Evolutionary conservation across 805 yeast genomes (phyloP).

Genomic region (Ogataea degrootiae): DNA sequence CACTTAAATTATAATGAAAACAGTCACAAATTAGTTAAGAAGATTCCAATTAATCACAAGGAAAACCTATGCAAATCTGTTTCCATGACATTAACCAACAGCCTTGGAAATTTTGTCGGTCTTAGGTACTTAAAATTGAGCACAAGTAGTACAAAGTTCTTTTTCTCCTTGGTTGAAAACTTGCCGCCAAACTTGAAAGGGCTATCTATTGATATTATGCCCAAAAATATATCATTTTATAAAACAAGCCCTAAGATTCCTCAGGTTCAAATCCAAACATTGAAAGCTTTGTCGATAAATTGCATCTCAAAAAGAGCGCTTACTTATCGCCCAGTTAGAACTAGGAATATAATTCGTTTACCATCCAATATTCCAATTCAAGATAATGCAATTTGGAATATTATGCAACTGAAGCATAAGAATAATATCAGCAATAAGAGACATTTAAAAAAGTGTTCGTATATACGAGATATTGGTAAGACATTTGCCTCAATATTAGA

Average conservation of each 20-base stretch:
- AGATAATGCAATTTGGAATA: not conserved
- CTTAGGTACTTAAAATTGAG: constrained; percentile 15
- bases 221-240: constrained; percentile 4
- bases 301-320: not conserved
- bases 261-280: not conserved
- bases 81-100: not conserved
- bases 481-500: constrained; percentile 13
- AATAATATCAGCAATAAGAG: no score
- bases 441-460: not conserved
- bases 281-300: not conserved
- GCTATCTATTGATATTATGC: constrained; percentile 2
- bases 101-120: not conserved
- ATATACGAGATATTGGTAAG: constrained; percentile 4
- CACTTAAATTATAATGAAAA: no score
- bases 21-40: no score
- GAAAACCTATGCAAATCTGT: not conserved
- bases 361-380: not conserved
- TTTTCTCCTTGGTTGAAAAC: constrained; percentile 6
- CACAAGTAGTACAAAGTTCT: constrained; percentile 5
- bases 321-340: not conserved
- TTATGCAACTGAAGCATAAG: no score
- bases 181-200: constrained; percentile 15
- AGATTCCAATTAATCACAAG: no score
- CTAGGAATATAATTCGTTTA: not conserved
- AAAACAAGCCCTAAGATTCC: not conserved